Percentiles rank a stretch among this genome's conserved stretches.
Conservation (phyloP, 1,139 yeast genomes). For the Saccharomyces pastorianus region DNA sequence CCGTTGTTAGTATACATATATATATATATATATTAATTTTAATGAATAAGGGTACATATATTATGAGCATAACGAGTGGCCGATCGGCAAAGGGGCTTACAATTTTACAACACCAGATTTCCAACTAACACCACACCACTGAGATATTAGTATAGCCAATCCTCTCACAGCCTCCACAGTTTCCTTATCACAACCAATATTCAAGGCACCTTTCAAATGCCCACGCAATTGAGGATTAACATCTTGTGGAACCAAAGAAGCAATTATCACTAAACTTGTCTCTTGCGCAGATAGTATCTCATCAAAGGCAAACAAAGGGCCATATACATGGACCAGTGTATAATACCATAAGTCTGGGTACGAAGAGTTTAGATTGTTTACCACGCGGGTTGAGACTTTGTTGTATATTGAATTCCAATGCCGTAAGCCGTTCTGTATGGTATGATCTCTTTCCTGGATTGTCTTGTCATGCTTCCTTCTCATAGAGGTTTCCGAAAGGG, state of each 20-base stretch:
- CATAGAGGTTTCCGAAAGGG: constrained; percentile 9
- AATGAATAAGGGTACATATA: background rate
- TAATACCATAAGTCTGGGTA: constrained; percentile 81
- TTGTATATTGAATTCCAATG: constrained; percentile 74
- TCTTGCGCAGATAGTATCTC: constrained; percentile 58
- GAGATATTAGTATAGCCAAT: constrained; percentile 57
- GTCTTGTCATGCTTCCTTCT: constrained; percentile 9
- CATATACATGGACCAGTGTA: constrained; percentile 66
- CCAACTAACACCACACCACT: constrained; percentile 72
- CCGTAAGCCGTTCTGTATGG: constrained; percentile 24
- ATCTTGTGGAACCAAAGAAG: constrained; percentile 82
- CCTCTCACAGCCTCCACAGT: constrained; percentile 54
- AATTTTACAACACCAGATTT: constrained; percentile 31
- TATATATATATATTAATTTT: background rate
- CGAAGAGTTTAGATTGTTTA: constrained; percentile 58
- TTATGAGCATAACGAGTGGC: background rate
- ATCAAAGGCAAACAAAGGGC: constrained; percentile 64
- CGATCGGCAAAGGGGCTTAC: constrained; percentile 4
- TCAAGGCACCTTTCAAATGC: constrained; percentile 76
- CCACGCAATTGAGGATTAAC: constrained; percentile 93
- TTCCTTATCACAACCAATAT: constrained; percentile 63
- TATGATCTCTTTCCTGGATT: constrained; percentile 7
- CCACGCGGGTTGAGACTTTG: constrained; percentile 61
- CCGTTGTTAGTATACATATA: background rate
- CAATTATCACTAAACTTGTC: constrained; percentile 69